Conservation (phyloP, 768 basidiomycete species). For the Gymnopilus dilepis region DNA sequence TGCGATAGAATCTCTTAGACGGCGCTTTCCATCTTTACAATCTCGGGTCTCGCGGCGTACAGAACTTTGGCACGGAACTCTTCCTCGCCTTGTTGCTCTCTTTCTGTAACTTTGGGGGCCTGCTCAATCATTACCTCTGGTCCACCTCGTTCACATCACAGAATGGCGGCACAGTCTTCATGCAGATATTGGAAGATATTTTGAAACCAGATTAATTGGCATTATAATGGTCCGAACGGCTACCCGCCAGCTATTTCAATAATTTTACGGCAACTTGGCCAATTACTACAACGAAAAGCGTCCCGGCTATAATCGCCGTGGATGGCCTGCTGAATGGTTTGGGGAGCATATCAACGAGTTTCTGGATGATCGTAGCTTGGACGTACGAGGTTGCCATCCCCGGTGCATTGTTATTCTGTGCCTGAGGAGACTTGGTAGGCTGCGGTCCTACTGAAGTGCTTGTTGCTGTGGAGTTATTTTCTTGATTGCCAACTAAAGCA, state of each 20-base stretch:
- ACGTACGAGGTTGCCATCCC: constrained; percentile 11
- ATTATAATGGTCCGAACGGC: not conserved
- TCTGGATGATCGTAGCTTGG: not conserved
- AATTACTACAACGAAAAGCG: not conserved
- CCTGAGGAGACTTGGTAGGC: not conserved
- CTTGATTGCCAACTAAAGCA: constrained; percentile 61
- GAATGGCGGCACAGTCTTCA: too few relatives aligned
- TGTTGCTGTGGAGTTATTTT: not conserved
- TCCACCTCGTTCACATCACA: too few relatives aligned
- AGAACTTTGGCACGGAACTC: too few relatives aligned
- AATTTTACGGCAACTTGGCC: not conserved
- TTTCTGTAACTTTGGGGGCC: too few relatives aligned
- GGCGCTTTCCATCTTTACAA: not conserved
- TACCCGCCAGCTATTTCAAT: not conserved
- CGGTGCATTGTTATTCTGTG: constrained; percentile 3
- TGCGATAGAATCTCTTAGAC: constrained; percentile 9
- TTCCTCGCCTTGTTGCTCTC: too few relatives aligned
- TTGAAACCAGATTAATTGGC: not conserved
- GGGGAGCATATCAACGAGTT: not conserved
- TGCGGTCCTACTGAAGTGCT: constrained; percentile 1
- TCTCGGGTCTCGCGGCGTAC: too few relatives aligned
- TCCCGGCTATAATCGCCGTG: not conserved
- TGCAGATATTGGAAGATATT: too few relatives aligned
- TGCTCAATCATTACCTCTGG: too few relatives aligned
- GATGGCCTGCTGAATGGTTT: not conserved